Evolutionary conservation across 2,329 filamentous ascomycete species (phyloP).

Genomic region (Annulohypoxylon truncatum): DNA sequence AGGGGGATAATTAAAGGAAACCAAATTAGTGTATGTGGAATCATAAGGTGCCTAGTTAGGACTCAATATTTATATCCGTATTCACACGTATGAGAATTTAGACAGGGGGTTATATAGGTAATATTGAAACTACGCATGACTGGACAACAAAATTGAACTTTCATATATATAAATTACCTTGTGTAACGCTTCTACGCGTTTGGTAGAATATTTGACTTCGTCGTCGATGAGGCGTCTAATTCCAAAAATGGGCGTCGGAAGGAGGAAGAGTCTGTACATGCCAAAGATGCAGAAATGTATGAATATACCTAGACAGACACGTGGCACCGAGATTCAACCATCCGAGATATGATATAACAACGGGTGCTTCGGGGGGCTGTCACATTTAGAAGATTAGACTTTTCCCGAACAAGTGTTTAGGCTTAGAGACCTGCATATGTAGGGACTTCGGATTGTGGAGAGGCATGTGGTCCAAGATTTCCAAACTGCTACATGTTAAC

Average conservation of each 20-base stretch:
- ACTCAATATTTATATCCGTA: background rate
- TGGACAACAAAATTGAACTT: background rate
- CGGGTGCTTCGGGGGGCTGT: background rate
- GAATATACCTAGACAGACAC: conserved; percentile 2
- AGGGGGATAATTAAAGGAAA: too few species aligned
- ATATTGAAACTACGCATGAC: background rate
- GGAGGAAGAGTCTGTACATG: background rate
- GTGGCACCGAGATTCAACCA: background rate
- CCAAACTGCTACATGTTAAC: background rate
- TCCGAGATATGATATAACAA: background rate
- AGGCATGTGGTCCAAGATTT: background rate
- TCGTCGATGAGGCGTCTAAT: too few species aligned
- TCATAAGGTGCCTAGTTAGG: too few species aligned
- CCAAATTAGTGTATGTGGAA: too few species aligned
- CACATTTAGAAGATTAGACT: background rate
- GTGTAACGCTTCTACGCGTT: background rate
- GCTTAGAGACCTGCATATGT: conserved; percentile 5
- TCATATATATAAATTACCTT: background rate
- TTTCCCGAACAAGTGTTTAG: background rate
- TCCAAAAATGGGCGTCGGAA: background rate
- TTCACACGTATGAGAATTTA: background rate
- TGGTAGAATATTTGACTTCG: background rate
- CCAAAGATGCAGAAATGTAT: background rate
- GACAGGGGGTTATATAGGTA: background rate
- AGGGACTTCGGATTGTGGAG: background rate